A percentile compares a stretch with the other conserved stretches of the same genome.
phyloP scores from a whole-genome alignment of 108 stramenopile species.

The Cylindrotheca closterium region DNA sequence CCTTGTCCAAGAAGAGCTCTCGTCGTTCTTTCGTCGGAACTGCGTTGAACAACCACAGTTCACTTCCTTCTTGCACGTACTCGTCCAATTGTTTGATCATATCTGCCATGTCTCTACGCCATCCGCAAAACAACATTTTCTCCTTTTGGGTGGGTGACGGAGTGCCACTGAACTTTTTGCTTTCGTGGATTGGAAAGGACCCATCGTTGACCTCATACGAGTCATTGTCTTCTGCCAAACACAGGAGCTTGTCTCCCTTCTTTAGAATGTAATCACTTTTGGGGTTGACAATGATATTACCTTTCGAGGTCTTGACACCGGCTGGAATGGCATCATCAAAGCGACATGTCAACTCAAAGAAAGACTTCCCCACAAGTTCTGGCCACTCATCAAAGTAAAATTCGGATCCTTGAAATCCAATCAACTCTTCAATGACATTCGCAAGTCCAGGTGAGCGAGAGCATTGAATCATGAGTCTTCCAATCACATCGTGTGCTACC shows the following conservation, averaged over 20 bases:
- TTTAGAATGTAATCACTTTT: neutral
- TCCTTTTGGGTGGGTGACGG: neutral
- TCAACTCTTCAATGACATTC: neutral
- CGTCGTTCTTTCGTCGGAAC: neutral
- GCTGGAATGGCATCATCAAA: neutral
- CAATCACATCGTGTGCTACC: neutral
- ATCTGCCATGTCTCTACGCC: neutral
- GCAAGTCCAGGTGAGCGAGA: neutral
- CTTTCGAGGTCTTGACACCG: neutral
- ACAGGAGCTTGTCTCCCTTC: neutral
- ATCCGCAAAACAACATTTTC: neutral
- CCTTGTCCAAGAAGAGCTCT: neutral
- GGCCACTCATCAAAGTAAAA: neutral
- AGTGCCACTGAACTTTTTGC: neutral
- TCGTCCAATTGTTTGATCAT: neutral
- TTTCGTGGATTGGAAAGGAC: neutral
- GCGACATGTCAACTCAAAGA: neutral
- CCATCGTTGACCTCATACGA: neutral
- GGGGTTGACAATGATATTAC: neutral
- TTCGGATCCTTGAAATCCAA: neutral
- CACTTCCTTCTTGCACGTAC: neutral
- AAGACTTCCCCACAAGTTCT: neutral
- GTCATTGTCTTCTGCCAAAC: neutral
- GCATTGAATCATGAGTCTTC: neutral
- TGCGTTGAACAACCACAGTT: neutral